Base-by-base conservation (phyloP, 768 basidiomycete species). In the Floccularia luteovirens region DNA sequence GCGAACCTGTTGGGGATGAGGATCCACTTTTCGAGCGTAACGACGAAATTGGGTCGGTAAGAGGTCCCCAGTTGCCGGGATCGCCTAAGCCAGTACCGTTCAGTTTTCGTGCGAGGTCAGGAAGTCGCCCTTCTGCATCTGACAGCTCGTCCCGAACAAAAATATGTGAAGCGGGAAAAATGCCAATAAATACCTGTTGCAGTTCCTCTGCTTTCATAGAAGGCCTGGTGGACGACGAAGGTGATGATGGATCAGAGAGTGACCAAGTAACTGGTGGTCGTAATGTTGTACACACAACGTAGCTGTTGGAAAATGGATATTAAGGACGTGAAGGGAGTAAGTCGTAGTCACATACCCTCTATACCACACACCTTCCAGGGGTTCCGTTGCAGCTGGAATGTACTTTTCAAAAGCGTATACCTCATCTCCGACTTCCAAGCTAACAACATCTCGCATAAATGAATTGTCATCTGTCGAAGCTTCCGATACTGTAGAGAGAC, bases 401-500 rank as follows among this genome's bases (percentile, higher is more conserved):
- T 91, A 93, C 55, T 82, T 82, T 65, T 98, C 94, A 53, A 97
- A 97, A 13, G 92, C 91, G 62, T 97, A 97, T 24, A 98, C 81
- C 56, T 97, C 93, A 59, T 96, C 93, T 34, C 94, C 94, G 21
- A 97, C 85, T 50, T 96, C 92, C 41, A 98, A 74, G 4, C 82
- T 74, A 24, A 90, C 89, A 17, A 89, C 81, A 46, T 89, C 86
- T 39, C 77, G 70, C 62, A 82, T 72, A 0, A 76, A 70, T 28
- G 72, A 66, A 25, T 78, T 70, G 30, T 84, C 83, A 39, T 80
- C 82, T 14, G 73, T 70, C 2, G 64, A 84, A 48, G 65, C 66
- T 48, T 80, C 77, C 14, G 79, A 82, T 46, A 77, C 76, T 16
- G 73, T 73, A 5, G 81, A 79, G 31, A 74, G 59, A 48, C 75